Evolutionary conservation across 1,139 yeast genomes (phyloP).

Genomic region (Kurtzmaniella natalensis): DNA sequence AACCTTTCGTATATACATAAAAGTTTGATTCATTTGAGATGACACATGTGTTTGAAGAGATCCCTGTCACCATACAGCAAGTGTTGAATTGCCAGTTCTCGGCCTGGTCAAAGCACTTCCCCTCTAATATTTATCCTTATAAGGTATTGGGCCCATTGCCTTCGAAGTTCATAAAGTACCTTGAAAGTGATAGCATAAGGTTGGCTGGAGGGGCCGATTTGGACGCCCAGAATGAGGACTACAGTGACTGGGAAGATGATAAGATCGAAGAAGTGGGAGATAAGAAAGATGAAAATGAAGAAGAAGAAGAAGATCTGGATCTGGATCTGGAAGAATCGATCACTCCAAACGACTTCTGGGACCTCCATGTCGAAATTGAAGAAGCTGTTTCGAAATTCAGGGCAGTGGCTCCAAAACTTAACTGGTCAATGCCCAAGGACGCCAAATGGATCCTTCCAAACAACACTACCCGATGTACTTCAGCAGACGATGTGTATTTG

Average conservation of each 20-base stretch:
- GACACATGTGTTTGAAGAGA: slow-evolving; percentile 24
- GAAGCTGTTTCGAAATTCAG: slow-evolving; percentile 39
- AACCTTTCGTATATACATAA: too few species aligned
- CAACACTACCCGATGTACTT: slow-evolving; percentile 66
- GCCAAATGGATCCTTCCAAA: slow-evolving; percentile 88
- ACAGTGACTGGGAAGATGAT: slow-evolving; percentile 66
- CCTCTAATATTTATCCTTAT: slow-evolving; percentile 47
- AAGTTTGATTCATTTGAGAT: too few species aligned
- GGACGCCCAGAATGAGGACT: slow-evolving; percentile 36
- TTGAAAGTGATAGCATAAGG: slow-evolving; percentile 71
- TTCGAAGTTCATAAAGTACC: slow-evolving; percentile 58
- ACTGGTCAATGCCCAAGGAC: slow-evolving; percentile 97
- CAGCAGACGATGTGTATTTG: slow-evolving; percentile 70
- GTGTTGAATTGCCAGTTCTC: slow-evolving; percentile 69
- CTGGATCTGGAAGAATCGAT: slow-evolving; percentile 15
- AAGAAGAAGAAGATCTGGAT: slow-evolving; percentile 9
- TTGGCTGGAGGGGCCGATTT: slow-evolving; percentile 48
- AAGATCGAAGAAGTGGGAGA: neutral
- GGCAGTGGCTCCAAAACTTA: slow-evolving; percentile 77
- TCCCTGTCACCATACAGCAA: slow-evolving; percentile 44
- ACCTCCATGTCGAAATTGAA: slow-evolving; percentile 52
- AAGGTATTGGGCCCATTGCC: slow-evolving; percentile 65
- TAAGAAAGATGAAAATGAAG: slow-evolving; percentile 28
- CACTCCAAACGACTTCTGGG: slow-evolving; percentile 50
- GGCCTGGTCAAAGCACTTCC: slow-evolving; percentile 62